Evolutionary conservation across 805 yeast genomes (phyloP), one percentile per base, ranked within the genome.

Genomic region (Wickerhamiella australiensis): DNA sequence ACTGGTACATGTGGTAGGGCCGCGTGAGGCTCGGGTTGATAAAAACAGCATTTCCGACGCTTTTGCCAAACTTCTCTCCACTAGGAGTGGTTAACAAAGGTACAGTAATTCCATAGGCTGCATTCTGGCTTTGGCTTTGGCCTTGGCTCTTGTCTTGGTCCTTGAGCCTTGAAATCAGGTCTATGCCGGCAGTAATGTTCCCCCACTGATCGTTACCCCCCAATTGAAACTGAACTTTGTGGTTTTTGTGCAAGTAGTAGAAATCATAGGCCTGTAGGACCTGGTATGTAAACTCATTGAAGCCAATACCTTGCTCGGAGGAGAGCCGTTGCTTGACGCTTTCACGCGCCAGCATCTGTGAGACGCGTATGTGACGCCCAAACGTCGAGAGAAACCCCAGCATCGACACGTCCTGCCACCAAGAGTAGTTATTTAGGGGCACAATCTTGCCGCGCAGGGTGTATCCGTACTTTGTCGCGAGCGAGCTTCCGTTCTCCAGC

Each of bases 161-260:
- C 27, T 25, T 25, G 7, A 60, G 64, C 54, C 95, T 69, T 1
- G 81, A 71, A 36, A 88, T 86, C 51, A 92, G 71, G 59, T 92
- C 98, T 36, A 85, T 76, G 0, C 98, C 98, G 0, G 97, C 96
- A 1, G 94, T 85, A 52, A 92, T 92, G 59, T 92, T 92, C 1
- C 98, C 98, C 87, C 96, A 92, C 65, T 92, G 98, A 63, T 92
- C 98, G 61, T 84, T 87, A 5, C 98, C 98, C 21, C 98, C 98
- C 7, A 70, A 79, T 67, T 92, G 97, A 12, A 87, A 65, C 40
- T 72, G 70, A 40, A 88, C 88, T 3, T 69, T 65, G 33, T 76
- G 65, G 13, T 74, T 62, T 35, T 72, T 73, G 68, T 77, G 78
- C 51, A 92, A 67, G 61, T 88, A 86, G 73, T 82, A 86, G 61